Evolutionary conservation across 2,329 filamentous ascomycete species (phyloP), one percentile per base, ranked within the genome.

Genomic region (Nemania diffusa): DNA sequence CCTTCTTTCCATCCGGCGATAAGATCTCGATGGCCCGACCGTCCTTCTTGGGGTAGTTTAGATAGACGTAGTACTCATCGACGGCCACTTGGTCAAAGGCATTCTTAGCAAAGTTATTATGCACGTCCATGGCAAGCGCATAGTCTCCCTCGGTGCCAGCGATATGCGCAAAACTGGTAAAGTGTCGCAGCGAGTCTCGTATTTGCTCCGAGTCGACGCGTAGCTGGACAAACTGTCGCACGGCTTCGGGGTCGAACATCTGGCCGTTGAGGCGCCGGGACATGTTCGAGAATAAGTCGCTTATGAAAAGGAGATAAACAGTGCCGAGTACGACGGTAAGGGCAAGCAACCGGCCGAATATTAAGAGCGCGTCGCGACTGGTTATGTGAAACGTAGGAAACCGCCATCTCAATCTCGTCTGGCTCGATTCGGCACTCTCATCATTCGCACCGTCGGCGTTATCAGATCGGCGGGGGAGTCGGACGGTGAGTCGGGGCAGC

Each of bases 131-230:
- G 7, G 93, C 95, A 62, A 97, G 85, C 52, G 91, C 92, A 74
- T 91, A 94, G 81, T 97, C 95, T 55, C 96, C 96, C 81, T 97
- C 91, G 2, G 94, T 97, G n/a, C 96, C 96, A 1, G 93, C 96
- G 69, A 98, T 85, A 79, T 98, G 96, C 69, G 96, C 92, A 77
- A 92, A 97, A 63, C 87, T 87, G 4, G 93, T 95, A 69, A 95
- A 89, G 75, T 94, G 91, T 74, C 87, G 83, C 67, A 97, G 81
- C 65, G 92, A 92, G 46, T 92, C 90, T 70, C 89, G 87, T 77
- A 96, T 91, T 57, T 86, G 84, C 66, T 85, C 84, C 62, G 88
- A 84, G 75, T 97, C 91, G 71, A 97, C 87, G 73, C 88, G 89
- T 56, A 85, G 84, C 78, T 96, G 89, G 27, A 97, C 86, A 79